phyloP scores from a whole-genome alignment of 306 rosid genomes.

The apple (Malus domestica) region DNA sequence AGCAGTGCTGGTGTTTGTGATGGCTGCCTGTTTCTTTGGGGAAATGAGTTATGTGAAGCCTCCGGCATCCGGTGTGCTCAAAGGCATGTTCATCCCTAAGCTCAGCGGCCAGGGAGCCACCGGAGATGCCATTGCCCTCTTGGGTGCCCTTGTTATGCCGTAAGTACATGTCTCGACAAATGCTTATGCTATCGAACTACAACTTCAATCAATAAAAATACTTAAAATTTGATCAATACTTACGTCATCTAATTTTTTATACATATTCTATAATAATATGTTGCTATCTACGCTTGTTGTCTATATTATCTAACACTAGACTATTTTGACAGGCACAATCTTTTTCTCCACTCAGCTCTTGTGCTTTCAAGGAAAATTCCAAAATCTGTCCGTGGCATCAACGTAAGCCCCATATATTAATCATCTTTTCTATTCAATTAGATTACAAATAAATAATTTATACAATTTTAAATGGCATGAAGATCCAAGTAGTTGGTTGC shows the following conservation, averaged over 20 bases:
- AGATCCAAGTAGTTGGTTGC: not conserved
- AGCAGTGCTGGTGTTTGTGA: conserved; percentile 43
- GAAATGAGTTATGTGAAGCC: conserved; percentile 83
- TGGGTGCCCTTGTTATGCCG: conserved; percentile 97
- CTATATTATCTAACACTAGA: too few relatives aligned
- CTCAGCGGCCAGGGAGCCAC: conserved; percentile 57
- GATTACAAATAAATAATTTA: not conserved
- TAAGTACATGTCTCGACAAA: conserved; percentile 5
- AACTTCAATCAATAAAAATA: not conserved
- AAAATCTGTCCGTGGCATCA: conserved; percentile 59
- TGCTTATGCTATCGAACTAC: not conserved
- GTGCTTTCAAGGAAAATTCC: conserved; percentile 79
- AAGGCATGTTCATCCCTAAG: conserved; percentile 68
- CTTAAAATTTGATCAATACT: too few relatives aligned
- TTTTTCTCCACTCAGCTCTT: conserved; percentile 90
- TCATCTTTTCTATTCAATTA: not conserved
- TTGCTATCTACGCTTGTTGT: not conserved
- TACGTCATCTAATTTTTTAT: not conserved
- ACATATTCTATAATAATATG: not conserved
- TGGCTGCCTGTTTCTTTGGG: conserved; percentile 89
- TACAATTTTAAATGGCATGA: not conserved
- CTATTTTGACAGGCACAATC: conserved; percentile 59
- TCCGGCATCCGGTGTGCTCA: conserved; percentile 28
- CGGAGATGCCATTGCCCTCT: conserved; percentile 76
- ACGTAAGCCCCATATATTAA: conserved; percentile 31